A percentile compares a stretch with the other conserved stretches of the same genome.
Conservation (phyloP, 75 land plant species). For the Isoetes taiwanensis region DNA sequence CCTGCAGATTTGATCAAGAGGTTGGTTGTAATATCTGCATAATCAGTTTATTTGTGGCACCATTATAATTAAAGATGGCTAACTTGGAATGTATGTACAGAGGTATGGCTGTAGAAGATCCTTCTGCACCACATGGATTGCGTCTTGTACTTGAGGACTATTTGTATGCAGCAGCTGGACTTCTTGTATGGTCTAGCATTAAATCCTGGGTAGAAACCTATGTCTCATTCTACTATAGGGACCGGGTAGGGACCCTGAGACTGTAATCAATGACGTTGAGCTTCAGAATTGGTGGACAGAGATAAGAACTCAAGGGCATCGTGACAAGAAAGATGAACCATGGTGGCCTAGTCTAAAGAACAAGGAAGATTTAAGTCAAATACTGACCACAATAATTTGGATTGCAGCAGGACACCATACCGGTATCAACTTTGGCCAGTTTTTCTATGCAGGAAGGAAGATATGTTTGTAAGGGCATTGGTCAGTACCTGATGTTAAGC, state of each 20-base stretch:
- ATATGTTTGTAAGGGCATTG: too few relatives aligned
- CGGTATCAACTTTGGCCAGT: conserved; percentile 2
- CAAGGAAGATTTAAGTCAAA: background rate
- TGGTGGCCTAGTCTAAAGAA: conserved; percentile 2
- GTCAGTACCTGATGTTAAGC: too few relatives aligned
- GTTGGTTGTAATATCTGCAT: too few relatives aligned
- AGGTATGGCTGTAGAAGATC: conserved; percentile 6
- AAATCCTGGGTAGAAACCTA: background rate
- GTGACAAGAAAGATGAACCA: background rate
- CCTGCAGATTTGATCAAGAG: conserved; percentile 7
- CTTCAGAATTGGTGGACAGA: conserved; percentile 4
- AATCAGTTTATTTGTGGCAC: too few relatives aligned
- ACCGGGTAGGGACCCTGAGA: background rate
- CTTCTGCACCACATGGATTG: background rate
- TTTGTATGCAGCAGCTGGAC: background rate
- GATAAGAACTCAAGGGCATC: background rate
- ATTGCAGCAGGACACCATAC: conserved; percentile 1
- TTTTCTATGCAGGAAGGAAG: background rate
- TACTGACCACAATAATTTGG: background rate
- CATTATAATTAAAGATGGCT: too few relatives aligned
- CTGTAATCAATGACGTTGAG: background rate
- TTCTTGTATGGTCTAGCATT: background rate
- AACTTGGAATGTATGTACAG: too few relatives aligned
- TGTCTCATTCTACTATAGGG: background rate
- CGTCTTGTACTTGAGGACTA: background rate